Evolutionary conservation across 768 basidiomycete species (phyloP), one percentile per base, ranked within the genome.

Genomic region (Boletales sp.): DNA sequence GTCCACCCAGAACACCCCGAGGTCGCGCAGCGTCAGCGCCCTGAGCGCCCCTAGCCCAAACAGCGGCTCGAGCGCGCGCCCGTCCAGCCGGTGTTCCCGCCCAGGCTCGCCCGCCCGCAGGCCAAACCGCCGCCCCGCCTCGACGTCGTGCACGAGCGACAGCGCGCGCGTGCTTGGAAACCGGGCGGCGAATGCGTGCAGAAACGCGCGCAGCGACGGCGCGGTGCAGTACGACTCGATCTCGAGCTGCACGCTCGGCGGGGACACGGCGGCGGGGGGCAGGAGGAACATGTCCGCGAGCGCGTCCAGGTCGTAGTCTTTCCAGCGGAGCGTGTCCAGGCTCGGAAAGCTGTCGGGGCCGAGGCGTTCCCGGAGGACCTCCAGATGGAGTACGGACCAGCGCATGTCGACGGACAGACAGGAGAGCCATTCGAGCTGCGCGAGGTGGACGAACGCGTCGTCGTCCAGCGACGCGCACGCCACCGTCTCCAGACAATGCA

Each of bases 221-320:
- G 62, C 49, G 36, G 58, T 63, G 41, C 61, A 62, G 31, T 52
- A 62, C 0, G 55, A 44, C 42, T 62, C 61, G 37, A 60, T 55
- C 43, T 60, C 61, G 15, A 63, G 39, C 35, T 48, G 48, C 21
- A 63, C 5, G n/a, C 27, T 40, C 5, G 46, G 24, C 2, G 44
- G 58, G 3, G 55, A 55, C 8, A 55, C 7, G 12, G 48, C 4
- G 21, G 21, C 41, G 0, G 62, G 61, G 0, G 62, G 61, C 41
- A 62, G 39, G 37, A 61, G 43, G 32, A 61, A 50, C 6, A 62
- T 50, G 17, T 63, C 61, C n/a, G 32, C 15, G 5, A 63, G 58
- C 10, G 31, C 31, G 13, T 47, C 17, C 11, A 62, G 39, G 37
- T 41, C 13, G 34, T 62, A 63, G 19, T 62, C 61, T 14, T 63